phyloP scores from a whole-genome alignment of 202 grass and related monocot genomes.

The Tripidium arundinaceum region DNA sequence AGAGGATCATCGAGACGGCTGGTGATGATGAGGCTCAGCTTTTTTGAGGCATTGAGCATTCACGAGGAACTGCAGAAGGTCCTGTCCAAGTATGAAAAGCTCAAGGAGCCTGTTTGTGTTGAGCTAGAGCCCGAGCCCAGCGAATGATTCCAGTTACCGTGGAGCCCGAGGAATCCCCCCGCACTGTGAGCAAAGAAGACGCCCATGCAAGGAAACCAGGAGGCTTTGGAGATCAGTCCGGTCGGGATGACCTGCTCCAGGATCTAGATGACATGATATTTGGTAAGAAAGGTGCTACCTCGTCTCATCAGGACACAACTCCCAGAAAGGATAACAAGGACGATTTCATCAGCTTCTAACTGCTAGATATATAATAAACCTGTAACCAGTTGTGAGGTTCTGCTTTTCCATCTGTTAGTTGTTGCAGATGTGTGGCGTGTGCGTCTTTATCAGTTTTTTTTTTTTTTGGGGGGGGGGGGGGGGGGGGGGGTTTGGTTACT shows the following conservation, averaged over 20 bases:
- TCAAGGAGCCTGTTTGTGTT: constrained; percentile 46
- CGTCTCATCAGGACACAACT: constrained; percentile 36
- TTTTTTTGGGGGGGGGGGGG: no score
- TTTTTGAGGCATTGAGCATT: constrained; percentile 78
- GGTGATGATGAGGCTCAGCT: constrained; percentile 63
- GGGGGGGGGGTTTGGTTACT: no score
- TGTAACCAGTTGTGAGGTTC: constrained; percentile 10
- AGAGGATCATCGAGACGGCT: constrained; percentile 68
- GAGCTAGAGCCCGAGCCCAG: constrained; percentile 66
- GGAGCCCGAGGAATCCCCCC: constrained; percentile 63
- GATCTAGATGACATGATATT: constrained; percentile 67
- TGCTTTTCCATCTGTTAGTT: not conserved
- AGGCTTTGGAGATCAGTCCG: constrained; percentile 5
- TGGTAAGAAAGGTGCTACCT: constrained; percentile 45
- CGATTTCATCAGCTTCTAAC: constrained; percentile 61
- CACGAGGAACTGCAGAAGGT: constrained; percentile 80
- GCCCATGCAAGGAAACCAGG: constrained; percentile 29
- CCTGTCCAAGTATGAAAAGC: constrained; percentile 64
- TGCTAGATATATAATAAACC: not conserved
- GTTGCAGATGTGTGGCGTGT: not conserved
- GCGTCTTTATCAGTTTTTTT: no score
- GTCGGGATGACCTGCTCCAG: constrained; percentile 48
- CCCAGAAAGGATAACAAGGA: constrained; percentile 47
- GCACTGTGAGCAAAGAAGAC: constrained; percentile 29
- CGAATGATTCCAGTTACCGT: constrained; percentile 70